Base-by-base conservation (phyloP, 176 grass and related monocot genomes). In the Carex cristatella region DNA sequence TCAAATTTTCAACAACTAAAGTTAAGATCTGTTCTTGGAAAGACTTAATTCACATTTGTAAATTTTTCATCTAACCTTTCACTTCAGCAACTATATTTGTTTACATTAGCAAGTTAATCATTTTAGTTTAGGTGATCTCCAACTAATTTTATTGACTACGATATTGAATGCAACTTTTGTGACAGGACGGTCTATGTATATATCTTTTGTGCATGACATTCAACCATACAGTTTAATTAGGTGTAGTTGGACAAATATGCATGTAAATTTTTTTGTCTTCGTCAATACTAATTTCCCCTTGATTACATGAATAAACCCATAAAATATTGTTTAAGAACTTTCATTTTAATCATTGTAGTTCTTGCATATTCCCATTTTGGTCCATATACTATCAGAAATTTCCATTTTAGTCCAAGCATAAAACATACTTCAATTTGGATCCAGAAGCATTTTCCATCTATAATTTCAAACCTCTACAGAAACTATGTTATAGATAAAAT, bases 1-100 rank as follows among this genome's bases (percentile, higher is more conserved):
- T 69, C 23, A 23, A 23, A 23, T 23, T 23, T 23, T 23, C 81
- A 83, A 63, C 81, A 83, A 66, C 81, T 83, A 69, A 83, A 83
- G 62, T 65, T 2, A 8, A 38, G 0, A 16, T 23, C 12, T 33
- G 32, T 83, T 48, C 7, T 65, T 23, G 61, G 60, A 82, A 82
- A n/a, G 10, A 19, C 4, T 61, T 81, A 16, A 51, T 61, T 68
- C 40, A 4, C 42, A 3, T 7, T 65, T 55, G 19, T 1, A 66
- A 51, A 53, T 69, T 40, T 83, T 83, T 13, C 46, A 82, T 82
- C 40, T 5, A 83, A 83, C 49, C 4, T 51, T 65, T 15, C 28
- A 61, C n/a, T 78, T 51, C 5, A 42, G 14, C 33, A 69, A 18
- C 64, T 16, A 38, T 2, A 8, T 38, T 15, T 69, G 5, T 38